Evolutionary conservation across 2,329 filamentous ascomycete genomes (phyloP), one percentile per base, ranked within the genome.

Genomic region (Fusarium sp.): DNA sequence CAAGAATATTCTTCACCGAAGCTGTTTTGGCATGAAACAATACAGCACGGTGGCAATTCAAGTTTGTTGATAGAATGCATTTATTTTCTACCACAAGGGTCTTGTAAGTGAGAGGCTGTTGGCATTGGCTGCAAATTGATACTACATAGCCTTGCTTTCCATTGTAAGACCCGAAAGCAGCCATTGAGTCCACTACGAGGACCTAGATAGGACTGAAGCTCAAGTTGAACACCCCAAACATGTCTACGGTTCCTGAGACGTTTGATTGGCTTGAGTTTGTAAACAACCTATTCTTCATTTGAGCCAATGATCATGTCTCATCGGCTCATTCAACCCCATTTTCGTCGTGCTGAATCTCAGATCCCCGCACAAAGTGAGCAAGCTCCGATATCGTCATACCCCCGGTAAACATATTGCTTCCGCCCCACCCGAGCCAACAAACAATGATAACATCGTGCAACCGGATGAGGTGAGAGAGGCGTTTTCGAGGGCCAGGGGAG

Each of bases 401-500:
- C 65, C 64, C 70, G 68, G 56, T 66, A 65, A 59, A 50, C 25
- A 20, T 33, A 53, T 53, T 36, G 31, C 31, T 49, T 11, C 23
- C 36, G 50, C 27, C 53, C 65, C 34, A 40, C 51, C 53, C 36
- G 59, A 61, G 62, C 68, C 64, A 68, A 58, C 53, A 46, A 69
- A 60, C 10, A 50, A 71, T 71, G 69, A 71, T 67, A 71, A 69
- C 69, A 71, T 71, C 53, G 46, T 38, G 31, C 44, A 33, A 36
- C 54, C 31, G 49, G 53, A 64, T 67, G 68, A 69, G 68, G 68
- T 69, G 57, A 69, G 50, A 66, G 46, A 27, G 60, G 27, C 51
- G 36, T 54, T 53, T 49, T 56, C 44, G 31, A 62, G 60, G 34
- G 56, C 34, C 53, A 58, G 56, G 58, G 38, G 61, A 63, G 60